These are phyloP conservation scores for Hermanozyma aechmeae DNA, from an alignment of 805 yeast species.

Conservation along the genomic window DNA sequence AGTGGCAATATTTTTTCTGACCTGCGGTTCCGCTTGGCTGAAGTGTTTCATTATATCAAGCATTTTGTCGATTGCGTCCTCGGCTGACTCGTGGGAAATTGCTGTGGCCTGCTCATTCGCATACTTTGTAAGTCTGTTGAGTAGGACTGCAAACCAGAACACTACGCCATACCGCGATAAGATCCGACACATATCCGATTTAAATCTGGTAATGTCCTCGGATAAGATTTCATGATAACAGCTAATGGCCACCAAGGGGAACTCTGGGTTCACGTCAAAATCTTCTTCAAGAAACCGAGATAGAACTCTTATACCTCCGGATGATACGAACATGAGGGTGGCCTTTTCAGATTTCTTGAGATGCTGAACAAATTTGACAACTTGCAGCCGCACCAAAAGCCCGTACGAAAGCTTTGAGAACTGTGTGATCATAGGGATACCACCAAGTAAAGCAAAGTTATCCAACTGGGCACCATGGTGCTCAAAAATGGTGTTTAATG, in stretches of 20 bases:
- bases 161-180: conserved; percentile 33
- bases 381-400: conserved; percentile 24
- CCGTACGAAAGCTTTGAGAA: conserved; percentile 24
- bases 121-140: conserved; percentile 20
- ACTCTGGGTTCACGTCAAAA: conserved; percentile 26
- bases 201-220: conserved; percentile 26
- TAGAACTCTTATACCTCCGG: conserved; percentile 37
- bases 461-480: conserved; percentile 23
- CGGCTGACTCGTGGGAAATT: conserved; percentile 1
- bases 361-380: conserved; percentile 23
- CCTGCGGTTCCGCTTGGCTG: conserved; percentile 38
- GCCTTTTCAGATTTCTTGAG: conserved; percentile 26
- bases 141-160: conserved; percentile 33
- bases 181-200: conserved; percentile 33
- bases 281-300: conserved; percentile 39
- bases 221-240: conserved; percentile 25
- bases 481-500: conserved; percentile 25
- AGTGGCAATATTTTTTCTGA: conserved; percentile 28
- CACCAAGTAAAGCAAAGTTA: conserved; percentile 34
- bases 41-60: conserved; percentile 31
- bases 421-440: conserved; percentile 32
- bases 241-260: conserved; percentile 29
- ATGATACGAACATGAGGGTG: conserved; percentile 31
- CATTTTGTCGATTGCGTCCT: conserved; percentile 15
- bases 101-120: conserved; percentile 1